A percentile compares a stretch with the other conserved stretches of the same genome.
These are phyloP conservation scores for Mortierella sp. DNA, from an alignment of 371 early-diverging fungal genomes.

Conservation along the genomic window DNA sequence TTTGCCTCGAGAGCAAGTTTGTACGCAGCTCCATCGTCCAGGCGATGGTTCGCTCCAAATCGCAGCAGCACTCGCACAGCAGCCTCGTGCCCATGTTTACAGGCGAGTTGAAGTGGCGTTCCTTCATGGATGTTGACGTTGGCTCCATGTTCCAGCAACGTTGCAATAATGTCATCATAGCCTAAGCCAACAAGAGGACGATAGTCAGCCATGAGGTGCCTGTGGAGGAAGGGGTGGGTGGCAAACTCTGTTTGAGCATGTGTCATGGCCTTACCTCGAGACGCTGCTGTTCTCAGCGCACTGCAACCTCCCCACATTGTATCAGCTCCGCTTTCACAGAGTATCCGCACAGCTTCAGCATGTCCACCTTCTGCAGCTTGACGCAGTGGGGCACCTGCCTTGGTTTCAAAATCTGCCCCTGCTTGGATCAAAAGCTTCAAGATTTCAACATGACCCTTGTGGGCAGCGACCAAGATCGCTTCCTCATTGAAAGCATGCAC, in stretches of 20 bases:
- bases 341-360: conserved; percentile 27
- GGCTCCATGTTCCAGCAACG: conserved; percentile 77
- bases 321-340: conserved; percentile 49
- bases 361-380: conserved; percentile 45
- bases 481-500: conserved; percentile 66
- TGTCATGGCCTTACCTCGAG: conserved; percentile 23
- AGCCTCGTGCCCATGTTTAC: conserved; percentile 65
- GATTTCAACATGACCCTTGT: conserved; percentile 70
- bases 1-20: conserved; percentile 43
- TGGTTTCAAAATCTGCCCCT: conserved; percentile 50
- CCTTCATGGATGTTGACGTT: conserved; percentile 73
- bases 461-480: conserved; percentile 81
- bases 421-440: conserved; percentile 59
- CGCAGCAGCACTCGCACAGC: conserved; percentile 73
- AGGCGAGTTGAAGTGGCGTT: conserved; percentile 82
- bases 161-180: conserved; percentile 35
- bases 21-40: conserved; percentile 54
- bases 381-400: conserved; percentile 33
- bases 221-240: background rate
- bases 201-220: background rate
- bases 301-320: conserved; percentile 50
- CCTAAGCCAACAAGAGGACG: conserved; percentile 12
- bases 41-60: conserved; percentile 69
- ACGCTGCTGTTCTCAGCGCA: conserved; percentile 40
- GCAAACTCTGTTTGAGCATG: background rate